A percentile compares a stretch with the other conserved stretches of the same genome.
phyloP scores from a whole-genome alignment of 768 basidiomycete species.

The Chlorophyllum brunneum region DNA sequence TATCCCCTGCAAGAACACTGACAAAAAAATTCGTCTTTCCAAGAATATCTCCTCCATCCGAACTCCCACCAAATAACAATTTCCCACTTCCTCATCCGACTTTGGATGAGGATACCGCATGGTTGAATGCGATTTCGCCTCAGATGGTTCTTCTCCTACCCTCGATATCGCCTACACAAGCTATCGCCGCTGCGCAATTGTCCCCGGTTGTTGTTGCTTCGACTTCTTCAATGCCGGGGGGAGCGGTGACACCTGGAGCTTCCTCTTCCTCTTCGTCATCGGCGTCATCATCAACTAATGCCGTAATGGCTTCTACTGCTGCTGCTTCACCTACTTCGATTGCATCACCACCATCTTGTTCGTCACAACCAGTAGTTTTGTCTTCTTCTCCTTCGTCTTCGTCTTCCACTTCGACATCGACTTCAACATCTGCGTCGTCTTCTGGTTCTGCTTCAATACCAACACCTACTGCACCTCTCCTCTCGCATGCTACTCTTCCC shows the following conservation, averaged over 20 bases:
- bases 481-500: background rate
- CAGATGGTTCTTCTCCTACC: conserved; percentile 10
- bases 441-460: background rate
- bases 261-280: background rate
- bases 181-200: background rate
- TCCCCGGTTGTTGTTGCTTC: background rate
- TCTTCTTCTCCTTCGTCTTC: background rate
- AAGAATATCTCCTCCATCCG: background rate
- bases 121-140: conserved; percentile 6
- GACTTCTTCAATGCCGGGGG: background rate
- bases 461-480: background rate
- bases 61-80: background rate
- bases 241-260: background rate
- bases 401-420: background rate
- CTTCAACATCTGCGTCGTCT: too few species aligned
- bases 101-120: conserved; percentile 1
- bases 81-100: background rate
- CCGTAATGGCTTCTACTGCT: background rate
- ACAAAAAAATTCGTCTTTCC: conserved; percentile 54
- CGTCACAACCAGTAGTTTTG: too few species aligned
- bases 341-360: too few species aligned
- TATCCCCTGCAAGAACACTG: conserved; percentile 43
- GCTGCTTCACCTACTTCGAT: too few species aligned
- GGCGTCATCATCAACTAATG: background rate
- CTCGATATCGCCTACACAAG: conserved; percentile 2